phyloP scores from a whole-genome alignment of 495 filamentous ascomycete species.

The Lichenothelia convexa region DNA sequence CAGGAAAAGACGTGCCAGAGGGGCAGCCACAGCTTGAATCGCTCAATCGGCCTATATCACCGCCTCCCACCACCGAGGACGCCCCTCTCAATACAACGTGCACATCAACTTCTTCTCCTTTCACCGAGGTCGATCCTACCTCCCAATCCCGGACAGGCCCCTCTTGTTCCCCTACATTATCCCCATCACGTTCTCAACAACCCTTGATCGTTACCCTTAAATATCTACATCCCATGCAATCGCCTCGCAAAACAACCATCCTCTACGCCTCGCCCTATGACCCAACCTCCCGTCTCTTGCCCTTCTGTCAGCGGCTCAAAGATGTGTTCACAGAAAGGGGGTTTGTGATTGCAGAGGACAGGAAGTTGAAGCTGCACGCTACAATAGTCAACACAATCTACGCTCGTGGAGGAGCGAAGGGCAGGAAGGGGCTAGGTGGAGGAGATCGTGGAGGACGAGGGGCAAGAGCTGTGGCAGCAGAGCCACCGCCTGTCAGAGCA shows the following conservation, averaged over 20 bases:
- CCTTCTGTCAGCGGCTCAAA: slow-evolving; percentile 45
- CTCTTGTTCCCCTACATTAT: background rate
- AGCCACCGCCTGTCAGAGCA: background rate
- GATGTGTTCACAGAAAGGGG: slow-evolving; percentile 41
- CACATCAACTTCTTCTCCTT: too few species aligned
- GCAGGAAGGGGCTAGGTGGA: slow-evolving; percentile 19
- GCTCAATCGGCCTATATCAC: background rate
- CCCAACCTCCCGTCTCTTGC: slow-evolving; percentile 31
- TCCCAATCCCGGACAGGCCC: background rate
- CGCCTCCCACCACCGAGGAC: background rate
- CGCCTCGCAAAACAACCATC: slow-evolving; percentile 27
- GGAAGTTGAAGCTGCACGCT: slow-evolving; percentile 64
- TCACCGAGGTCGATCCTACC: too few species aligned
- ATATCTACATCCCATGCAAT: slow-evolving; percentile 21
- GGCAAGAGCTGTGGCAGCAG: background rate
- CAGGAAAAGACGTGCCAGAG: too few species aligned
- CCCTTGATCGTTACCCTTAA: slow-evolving; percentile 6
- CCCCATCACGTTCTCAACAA: too few species aligned
- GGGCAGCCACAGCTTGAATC: too few species aligned
- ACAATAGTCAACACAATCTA: slow-evolving; percentile 84
- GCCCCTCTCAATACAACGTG: too few species aligned
- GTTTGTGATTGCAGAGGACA: slow-evolving; percentile 38
- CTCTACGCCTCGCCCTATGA: slow-evolving; percentile 42
- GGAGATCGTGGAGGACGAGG: slow-evolving; percentile 3
- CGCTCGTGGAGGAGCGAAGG: slow-evolving; percentile 27